Conservation (phyloP, 2,329 filamentous ascomycete species). For the Cryphonectria naterciae region DNA sequence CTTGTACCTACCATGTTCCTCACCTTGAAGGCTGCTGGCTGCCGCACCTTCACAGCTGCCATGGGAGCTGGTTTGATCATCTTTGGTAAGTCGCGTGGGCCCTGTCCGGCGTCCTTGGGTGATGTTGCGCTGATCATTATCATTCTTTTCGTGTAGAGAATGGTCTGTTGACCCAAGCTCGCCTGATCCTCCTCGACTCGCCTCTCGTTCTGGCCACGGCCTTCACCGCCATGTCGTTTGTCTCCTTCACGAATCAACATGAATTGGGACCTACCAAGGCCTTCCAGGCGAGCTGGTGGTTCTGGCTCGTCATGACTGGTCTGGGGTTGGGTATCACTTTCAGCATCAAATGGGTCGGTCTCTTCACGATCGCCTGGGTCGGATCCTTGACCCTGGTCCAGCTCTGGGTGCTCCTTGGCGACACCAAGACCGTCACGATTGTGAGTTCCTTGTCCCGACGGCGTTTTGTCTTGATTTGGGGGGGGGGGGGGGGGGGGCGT, state of each 20-base stretch:
- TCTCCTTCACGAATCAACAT: constrained; percentile 94
- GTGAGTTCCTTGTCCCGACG: background rate
- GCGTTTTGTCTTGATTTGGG: background rate
- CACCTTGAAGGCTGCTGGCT: constrained; percentile 88
- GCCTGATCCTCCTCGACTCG: constrained; percentile 93
- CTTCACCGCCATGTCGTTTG: constrained; percentile 87
- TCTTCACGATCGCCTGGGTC: constrained; percentile 99
- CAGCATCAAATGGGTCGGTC: constrained; percentile 98
- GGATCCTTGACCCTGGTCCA: constrained; percentile 88
- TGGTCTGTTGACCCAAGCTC: constrained; percentile 90
- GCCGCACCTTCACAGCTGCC: constrained; percentile 80
- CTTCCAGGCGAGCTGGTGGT: constrained; percentile 94
- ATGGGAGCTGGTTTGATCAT: constrained; percentile 86
- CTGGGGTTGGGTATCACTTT: constrained; percentile 85
- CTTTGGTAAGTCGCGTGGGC: constrained; percentile 68
- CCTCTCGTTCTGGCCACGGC: constrained; percentile 93
- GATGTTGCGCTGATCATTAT: constrained; percentile 37
- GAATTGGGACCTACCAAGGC: constrained; percentile 88
- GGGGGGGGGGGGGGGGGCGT: no score
- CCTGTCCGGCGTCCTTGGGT: constrained; percentile 4
- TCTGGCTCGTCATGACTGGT: constrained; percentile 89
- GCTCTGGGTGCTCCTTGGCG: constrained; percentile 92
- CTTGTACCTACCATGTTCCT: constrained; percentile 93
- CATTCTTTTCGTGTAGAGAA: constrained; percentile 67
- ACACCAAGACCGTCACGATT: constrained; percentile 81